These are phyloP conservation scores for Coniochaeta ligniaria DNA, from an alignment of 2,329 filamentous ascomycete species.

Conservation along the genomic window DNA sequence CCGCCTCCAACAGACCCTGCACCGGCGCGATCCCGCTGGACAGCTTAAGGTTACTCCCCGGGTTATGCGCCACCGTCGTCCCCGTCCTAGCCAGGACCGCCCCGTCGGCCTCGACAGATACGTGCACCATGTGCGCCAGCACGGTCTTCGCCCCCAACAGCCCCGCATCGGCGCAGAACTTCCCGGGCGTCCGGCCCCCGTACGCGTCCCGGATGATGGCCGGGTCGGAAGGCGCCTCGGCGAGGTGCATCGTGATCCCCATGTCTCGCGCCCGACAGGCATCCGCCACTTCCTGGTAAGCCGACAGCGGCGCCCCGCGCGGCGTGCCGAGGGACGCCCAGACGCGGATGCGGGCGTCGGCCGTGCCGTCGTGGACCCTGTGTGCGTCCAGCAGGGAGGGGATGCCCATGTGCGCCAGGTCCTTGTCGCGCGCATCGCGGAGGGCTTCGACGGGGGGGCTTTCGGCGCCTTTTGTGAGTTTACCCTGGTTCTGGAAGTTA, in stretches of 20 bases:
- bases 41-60: conserved; percentile 44
- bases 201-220: conserved; percentile 29
- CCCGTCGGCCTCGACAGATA: conserved; percentile 33
- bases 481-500: conserved; percentile 14
- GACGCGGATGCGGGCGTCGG: conserved; percentile 33
- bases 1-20: conserved; percentile 31
- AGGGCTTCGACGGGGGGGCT: conserved; percentile 23
- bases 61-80: conserved; percentile 41
- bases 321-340: conserved; percentile 41
- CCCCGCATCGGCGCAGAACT: conserved; percentile 29
- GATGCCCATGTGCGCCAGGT: conserved; percentile 25
- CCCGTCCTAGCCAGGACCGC: conserved; percentile 27
- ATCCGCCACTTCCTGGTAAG: conserved; percentile 31
- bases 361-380: conserved; percentile 12
- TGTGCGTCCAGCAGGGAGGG: conserved; percentile 23
- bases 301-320: conserved; percentile 29
- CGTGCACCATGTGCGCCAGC: conserved; percentile 44
- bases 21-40: conserved; percentile 41
- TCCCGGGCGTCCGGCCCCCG: conserved; percentile 30
- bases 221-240: conserved; percentile 31
- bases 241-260: conserved; percentile 39
- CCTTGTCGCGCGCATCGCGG: conserved; percentile 27
- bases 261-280: conserved; percentile 29
- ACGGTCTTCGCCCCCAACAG: conserved; percentile 34
- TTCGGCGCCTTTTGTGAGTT: conserved; percentile 27